These are phyloP conservation scores for Platanus orientalis DNA, from an alignment of 164 flowering plant species.

Conservation along the genomic window DNA sequence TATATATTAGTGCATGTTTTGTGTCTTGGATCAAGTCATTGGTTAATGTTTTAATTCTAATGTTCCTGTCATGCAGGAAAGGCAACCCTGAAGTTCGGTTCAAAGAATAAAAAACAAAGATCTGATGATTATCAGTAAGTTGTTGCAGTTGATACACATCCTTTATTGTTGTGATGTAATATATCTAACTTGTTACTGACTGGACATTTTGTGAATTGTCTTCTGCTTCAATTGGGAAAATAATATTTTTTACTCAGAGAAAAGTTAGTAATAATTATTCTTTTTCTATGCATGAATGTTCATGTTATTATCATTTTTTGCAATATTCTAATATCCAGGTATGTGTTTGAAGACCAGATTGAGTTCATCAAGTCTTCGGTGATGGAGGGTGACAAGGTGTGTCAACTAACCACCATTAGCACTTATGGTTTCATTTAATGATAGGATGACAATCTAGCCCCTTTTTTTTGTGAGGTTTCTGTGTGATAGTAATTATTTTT, in stretches of 20 bases:
- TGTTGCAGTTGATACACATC: not conserved
- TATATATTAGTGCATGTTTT: slow-evolving; percentile 4
- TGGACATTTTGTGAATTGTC: not conserved
- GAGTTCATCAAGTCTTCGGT: slow-evolving; percentile 83
- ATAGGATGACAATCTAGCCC: too few species aligned
- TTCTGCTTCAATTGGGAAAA: too few species aligned
- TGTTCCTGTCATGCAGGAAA: slow-evolving; percentile 52
- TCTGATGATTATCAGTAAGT: slow-evolving; percentile 82
- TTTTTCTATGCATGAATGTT: not conserved
- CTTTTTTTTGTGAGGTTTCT: not conserved
- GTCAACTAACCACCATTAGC: slow-evolving; percentile 6
- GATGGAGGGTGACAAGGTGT: slow-evolving; percentile 75
- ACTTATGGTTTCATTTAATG: not conserved
- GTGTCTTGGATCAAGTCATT: not conserved
- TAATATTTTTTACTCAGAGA: too few species aligned
- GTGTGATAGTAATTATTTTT: slow-evolving; percentile 3
- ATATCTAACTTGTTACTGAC: not conserved
- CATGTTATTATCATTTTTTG: too few species aligned
- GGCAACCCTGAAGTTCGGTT: slow-evolving; percentile 80
- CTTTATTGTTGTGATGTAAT: too few species aligned
- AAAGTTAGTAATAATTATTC: not conserved
- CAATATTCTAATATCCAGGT: slow-evolving; percentile 33
- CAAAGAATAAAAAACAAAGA: slow-evolving; percentile 60
- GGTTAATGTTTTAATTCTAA: slow-evolving; percentile 2
- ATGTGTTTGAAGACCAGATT: slow-evolving; percentile 95